Conservation (phyloP, 2,329 filamentous ascomycete species). For the Emergomyces orientalis region DNA sequence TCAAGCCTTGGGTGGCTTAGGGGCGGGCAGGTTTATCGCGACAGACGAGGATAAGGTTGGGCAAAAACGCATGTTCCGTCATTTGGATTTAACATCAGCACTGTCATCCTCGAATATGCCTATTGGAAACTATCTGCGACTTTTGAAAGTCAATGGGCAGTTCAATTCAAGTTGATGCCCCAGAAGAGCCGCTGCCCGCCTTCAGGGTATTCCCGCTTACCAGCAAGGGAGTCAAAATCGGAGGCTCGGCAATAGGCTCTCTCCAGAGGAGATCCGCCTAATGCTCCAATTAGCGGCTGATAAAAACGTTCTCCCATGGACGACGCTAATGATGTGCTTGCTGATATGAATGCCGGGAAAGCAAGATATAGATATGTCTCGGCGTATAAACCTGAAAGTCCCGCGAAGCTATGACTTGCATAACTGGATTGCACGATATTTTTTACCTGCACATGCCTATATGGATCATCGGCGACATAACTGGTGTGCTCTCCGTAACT, state of each 20-base stretch:
- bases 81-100: constrained; percentile 49
- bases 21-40: constrained; percentile 48
- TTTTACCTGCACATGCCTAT: not conserved
- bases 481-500: too few species aligned
- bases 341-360: constrained; percentile 38
- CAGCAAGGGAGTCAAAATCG: constrained; percentile 45
- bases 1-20: constrained; percentile 44
- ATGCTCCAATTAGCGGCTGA: constrained; percentile 38
- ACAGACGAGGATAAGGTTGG: constrained; percentile 51
- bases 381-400: constrained; percentile 27
- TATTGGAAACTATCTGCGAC: constrained; percentile 49
- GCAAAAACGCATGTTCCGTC: constrained; percentile 38
- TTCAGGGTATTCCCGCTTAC: constrained; percentile 53
- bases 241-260: constrained; percentile 40
- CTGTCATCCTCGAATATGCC: constrained; percentile 55
- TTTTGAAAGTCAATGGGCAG: constrained; percentile 51
- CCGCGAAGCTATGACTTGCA: constrained; percentile 24
- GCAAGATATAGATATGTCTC: constrained; percentile 41
- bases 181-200: constrained; percentile 48
- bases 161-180: constrained; percentile 59
- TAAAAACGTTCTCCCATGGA: constrained; percentile 36
- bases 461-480: too few species aligned
- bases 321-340: constrained; percentile 36
- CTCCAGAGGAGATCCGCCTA: constrained; percentile 33
- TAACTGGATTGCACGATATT: not conserved